phyloP scores from a whole-genome alignment of 1,139 yeast species.

The Citeromyces siamensis region DNA sequence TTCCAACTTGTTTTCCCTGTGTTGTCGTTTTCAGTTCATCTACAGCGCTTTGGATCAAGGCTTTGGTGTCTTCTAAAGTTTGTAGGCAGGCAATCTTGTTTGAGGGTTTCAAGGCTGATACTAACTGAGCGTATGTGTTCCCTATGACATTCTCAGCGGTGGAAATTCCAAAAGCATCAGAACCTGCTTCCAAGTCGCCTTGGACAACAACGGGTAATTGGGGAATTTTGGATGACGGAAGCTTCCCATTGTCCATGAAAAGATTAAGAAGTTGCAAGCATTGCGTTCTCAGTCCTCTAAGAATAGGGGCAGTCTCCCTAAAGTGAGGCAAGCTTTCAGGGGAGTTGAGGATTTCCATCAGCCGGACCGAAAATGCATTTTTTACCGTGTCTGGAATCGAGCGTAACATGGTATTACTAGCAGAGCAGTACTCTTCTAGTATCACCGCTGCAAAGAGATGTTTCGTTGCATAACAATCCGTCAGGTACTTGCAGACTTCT shows the following conservation, averaged over 20 bases:
- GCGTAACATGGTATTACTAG: constrained; percentile 16
- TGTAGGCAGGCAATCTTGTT: constrained; percentile 62
- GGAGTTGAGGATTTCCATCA: constrained; percentile 30
- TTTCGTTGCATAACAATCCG: constrained; percentile 70
- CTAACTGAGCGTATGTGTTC: constrained; percentile 55
- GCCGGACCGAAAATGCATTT: constrained; percentile 20
- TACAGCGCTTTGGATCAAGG: constrained; percentile 53
- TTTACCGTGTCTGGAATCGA: constrained; percentile 11
- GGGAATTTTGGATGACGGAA: constrained; percentile 69
- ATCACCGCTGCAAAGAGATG: constrained; percentile 59
- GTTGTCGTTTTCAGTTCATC: constrained; percentile 53
- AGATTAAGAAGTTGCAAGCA: constrained; percentile 75
- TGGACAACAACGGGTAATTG: constrained; percentile 81
- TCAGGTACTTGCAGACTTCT: constrained; percentile 27
- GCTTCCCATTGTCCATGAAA: constrained; percentile 64
- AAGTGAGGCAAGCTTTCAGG: constrained; percentile 42
- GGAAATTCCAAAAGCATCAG: constrained; percentile 77
- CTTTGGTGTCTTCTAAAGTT: constrained; percentile 70
- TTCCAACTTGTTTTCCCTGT: constrained; percentile 43
- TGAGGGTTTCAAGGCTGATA: constrained; percentile 55
- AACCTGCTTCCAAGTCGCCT: constrained; percentile 93
- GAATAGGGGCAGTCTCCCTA: constrained; percentile 78
- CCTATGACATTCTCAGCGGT: constrained; percentile 62
- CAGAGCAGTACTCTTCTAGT: constrained; percentile 58
- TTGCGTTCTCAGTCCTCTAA: constrained; percentile 77